Evolutionary conservation across 2,329 filamentous ascomycete species (phyloP), one percentile per base, ranked within the genome.

Genomic region (Cladosporium sp.): DNA sequence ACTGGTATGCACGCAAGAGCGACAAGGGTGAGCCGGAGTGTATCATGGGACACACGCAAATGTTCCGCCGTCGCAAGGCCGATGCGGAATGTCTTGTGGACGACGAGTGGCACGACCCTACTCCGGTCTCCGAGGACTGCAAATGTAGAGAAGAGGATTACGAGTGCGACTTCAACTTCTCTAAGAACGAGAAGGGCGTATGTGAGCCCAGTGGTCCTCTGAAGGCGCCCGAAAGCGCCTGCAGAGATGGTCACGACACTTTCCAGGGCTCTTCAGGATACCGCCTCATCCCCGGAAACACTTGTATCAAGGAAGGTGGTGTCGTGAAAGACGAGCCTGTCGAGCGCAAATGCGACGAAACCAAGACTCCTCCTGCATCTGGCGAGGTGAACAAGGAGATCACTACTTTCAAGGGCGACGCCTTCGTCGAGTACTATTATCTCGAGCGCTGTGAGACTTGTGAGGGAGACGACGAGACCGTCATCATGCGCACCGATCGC

Each of bases 41-140:
- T 68, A 76, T 98, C 59, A 97, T 98, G 92, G 93, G 93, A 16
- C 91, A 95, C 68, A 95, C 85, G 63, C 92, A 97, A 67, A 89
- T 81, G 57, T 98, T 87, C 70, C 80, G 77, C 51, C 83, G 93
- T 58, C 84, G 93, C 61, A 97, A 95, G 75, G 86, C 89, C 67
- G 81, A 88, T 61, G 86, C 87, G 14, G 83, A 95, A 56, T 98
- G 95, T 71, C 95, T 96, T 67, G 79, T 97, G 61, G 87, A 88
- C 61, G 78, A 87, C 55, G 83, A 92, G 49, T 96, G 95, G 73
- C 83, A 89, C 64, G 87, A 93, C 57, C 84, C 87, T 0, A 71
- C 81, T 33, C 82, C 86, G 1, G 75, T 84, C 56, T 85, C 81
- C 28, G 82, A 89, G 61, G 71, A 82, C 43, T 98, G 93, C 74